Evolutionary conservation across 192 early-diverging fungal species (phyloP), one percentile per base, ranked within the genome.

Genomic region (Coemansia sp.): DNA sequence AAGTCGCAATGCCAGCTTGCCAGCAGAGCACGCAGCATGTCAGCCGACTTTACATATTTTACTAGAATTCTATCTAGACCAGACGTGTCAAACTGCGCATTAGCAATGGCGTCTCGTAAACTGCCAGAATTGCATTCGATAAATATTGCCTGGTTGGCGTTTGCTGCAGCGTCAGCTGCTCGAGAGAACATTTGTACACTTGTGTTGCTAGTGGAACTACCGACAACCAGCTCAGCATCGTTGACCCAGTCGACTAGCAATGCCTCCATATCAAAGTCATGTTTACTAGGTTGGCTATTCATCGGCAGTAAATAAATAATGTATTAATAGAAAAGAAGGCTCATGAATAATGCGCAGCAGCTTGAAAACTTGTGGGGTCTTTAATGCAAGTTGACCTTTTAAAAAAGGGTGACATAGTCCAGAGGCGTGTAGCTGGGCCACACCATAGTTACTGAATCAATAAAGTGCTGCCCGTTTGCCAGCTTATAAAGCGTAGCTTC

Each of bases 361-460:
- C n/a, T 11, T 42, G 10, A 42, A 42, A 18, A 17, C 6, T 16
- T 17, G 11, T 16, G 40, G 41, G 11, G 6, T 41, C n/a, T 42
- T 42, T 42, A 2, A 16, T 42, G 40, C 38, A 39, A 39, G 6
- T 10, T 1, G 11, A 37, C 36, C 6, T n/a, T 41, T 14, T 41
- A 40, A 30, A 37, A 17, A 37, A 38, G 31, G 11, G 51, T 45
- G 9, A 66, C 52, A 46, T 71, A 66, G 38, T 77, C 74, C 34
- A 77, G 47, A 11, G 69, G 69, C 30, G 68, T 48, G 31, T 71
- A 77, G 63, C 67, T 71, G 10, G 75, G 75, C 75, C 75, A 77
- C 20, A 77, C 60, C 69, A 70, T 67, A 11, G 75, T 71, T 11
- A 77, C 60, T 3, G 58, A 48, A 23, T 77, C 75, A 12, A 77